Percentiles rank a stretch among this genome's conserved stretches.
Conservation (phyloP, 257 asterid genomes). For the Nicotiana tomentosiformis region DNA sequence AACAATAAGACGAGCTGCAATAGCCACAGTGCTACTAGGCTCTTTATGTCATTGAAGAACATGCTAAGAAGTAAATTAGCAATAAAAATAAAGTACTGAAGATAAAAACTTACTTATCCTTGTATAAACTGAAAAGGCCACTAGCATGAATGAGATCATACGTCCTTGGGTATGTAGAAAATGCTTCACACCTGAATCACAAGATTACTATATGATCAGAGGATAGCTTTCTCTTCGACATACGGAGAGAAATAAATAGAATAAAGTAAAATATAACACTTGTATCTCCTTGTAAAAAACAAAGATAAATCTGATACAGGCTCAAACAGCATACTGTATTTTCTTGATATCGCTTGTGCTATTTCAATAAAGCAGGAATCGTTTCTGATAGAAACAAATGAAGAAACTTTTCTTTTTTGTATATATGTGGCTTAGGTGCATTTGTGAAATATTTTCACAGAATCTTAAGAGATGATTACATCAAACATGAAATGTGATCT, state of each 20-base stretch:
- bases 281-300: neutral
- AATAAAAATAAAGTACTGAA: neutral
- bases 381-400: neutral
- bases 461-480: neutral
- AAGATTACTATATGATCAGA: neutral
- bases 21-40: neutral
- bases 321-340: neutral
- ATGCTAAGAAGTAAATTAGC: neutral
- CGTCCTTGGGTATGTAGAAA: constrained; percentile 94
- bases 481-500: neutral
- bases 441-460: neutral
- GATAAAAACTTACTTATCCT: constrained; percentile 60
- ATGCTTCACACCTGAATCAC: constrained; percentile 76
- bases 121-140: constrained; percentile 82
- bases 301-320: neutral
- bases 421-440: neutral
- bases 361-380: neutral
- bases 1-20: neutral
- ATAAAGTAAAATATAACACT: neutral
- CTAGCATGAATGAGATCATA: constrained; percentile 92
- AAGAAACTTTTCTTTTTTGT: neutral
- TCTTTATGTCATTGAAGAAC: neutral
- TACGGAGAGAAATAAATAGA: neutral
- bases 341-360: neutral
- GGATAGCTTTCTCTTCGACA: neutral